Evolutionary conservation across 75 land plant species (phyloP).

Genomic region (Sequoiadendron giganteum): DNA sequence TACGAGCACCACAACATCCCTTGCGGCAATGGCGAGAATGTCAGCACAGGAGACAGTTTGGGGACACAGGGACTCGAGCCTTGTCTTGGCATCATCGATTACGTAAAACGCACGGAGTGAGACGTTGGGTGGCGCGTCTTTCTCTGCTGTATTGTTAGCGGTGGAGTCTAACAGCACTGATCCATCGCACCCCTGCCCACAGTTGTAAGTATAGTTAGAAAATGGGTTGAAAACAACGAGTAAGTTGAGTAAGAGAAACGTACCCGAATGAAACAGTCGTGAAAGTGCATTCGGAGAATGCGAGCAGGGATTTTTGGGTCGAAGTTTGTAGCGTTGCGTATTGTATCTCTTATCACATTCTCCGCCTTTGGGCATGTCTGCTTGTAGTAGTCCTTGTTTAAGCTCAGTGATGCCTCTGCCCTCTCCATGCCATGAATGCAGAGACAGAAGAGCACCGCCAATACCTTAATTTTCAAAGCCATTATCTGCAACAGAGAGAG

Average conservation of each 20-base stretch:
- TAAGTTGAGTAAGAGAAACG: not conserved
- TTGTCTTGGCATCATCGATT: constrained; percentile 44
- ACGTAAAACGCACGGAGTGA: constrained; percentile 48
- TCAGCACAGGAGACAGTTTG: constrained; percentile 59
- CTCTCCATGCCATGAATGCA: not conserved
- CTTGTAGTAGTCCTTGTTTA: constrained; percentile 24
- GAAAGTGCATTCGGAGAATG: constrained; percentile 45
- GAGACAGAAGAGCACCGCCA: not conserved
- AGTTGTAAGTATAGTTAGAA: not conserved
- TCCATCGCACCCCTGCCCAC: constrained; percentile 47
- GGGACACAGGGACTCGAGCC: constrained; percentile 48
- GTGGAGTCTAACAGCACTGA: constrained; percentile 25
- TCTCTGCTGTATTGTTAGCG: too few species aligned
- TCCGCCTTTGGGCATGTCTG: constrained; percentile 42
- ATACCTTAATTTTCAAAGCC: not conserved
- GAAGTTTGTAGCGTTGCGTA: constrained; percentile 27
- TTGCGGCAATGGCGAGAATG: constrained; percentile 53
- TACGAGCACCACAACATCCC: constrained; percentile 20
- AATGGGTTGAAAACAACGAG: not conserved
- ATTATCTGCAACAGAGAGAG: not conserved
- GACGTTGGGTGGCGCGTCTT: constrained; percentile 47
- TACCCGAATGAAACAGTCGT: constrained; percentile 58
- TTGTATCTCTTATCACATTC: constrained; percentile 19
- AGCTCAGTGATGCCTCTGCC: constrained; percentile 7
- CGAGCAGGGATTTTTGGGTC: constrained; percentile 40